These are phyloP conservation scores for rapeseed (Brassica napus) DNA, from an alignment of 345 rosid species.

Conservation along the genomic window DNA sequence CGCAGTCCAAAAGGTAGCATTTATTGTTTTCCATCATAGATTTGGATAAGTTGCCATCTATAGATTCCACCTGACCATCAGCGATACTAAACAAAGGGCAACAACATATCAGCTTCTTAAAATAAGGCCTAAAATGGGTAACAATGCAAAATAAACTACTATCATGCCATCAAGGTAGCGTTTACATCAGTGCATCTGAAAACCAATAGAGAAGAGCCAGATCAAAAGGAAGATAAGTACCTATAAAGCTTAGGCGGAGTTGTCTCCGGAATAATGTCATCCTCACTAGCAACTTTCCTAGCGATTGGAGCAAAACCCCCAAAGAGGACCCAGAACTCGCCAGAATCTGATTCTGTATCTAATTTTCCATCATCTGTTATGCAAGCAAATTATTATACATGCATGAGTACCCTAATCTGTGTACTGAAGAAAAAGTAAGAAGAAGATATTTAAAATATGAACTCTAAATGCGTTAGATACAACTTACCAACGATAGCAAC, in stretches of 20 bases:
- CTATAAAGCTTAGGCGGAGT: slow-evolving; percentile 76
- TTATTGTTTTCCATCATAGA: slow-evolving; percentile 76
- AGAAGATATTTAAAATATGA: slow-evolving; percentile 17
- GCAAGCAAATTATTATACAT: slow-evolving; percentile 28
- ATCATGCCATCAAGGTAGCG: not conserved
- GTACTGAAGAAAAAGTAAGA: not conserved
- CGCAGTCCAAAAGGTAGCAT: slow-evolving; percentile 83
- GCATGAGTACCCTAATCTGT: slow-evolving; percentile 23
- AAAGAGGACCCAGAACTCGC: slow-evolving; percentile 92
- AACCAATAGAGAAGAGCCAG: slow-evolving; percentile 28
- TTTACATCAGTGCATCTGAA: slow-evolving; percentile 1
- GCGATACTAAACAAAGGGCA: slow-evolving; percentile 50
- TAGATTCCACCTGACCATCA: slow-evolving; percentile 56
- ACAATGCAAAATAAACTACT: not conserved
- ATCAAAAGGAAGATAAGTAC: slow-evolving; percentile 41
- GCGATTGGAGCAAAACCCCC: slow-evolving; percentile 90
- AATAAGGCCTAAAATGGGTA: not conserved
- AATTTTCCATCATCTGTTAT: slow-evolving; percentile 82
- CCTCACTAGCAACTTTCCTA: slow-evolving; percentile 75
- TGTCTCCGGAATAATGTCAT: slow-evolving; percentile 69
- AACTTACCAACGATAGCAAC: slow-evolving; percentile 87
- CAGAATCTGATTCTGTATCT: slow-evolving; percentile 94
- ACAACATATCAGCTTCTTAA: not conserved
- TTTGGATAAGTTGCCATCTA: slow-evolving; percentile 80
- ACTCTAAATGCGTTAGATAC: slow-evolving; percentile 7